Conservation (phyloP, 2,329 filamentous ascomycete genomes). For the Neofusicoccum cordaticola region DNA sequence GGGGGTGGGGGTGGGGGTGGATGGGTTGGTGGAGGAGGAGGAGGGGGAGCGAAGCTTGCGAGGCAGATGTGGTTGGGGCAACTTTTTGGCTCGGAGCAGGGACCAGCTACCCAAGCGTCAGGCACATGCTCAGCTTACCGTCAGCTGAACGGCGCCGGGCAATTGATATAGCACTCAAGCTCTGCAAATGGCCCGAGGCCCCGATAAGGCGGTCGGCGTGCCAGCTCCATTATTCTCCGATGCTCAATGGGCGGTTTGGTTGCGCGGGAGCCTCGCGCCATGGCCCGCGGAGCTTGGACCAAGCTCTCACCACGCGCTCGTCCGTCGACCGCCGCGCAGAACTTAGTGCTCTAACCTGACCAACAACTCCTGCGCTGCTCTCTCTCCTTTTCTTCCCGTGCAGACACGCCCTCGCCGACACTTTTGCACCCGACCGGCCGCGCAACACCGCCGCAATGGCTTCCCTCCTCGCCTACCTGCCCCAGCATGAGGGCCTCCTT, state of each 20-base stretch:
- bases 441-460: conserved; percentile 26
- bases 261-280: not conserved
- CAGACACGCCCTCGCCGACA: not conserved
- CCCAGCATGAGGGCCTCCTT: conserved; percentile 50
- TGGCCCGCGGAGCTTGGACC: conserved; percentile 6
- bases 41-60: not conserved
- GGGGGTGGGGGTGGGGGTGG: not conserved
- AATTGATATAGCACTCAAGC: not conserved
- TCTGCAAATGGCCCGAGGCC: too few relatives aligned
- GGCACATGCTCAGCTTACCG: not conserved
- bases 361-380: not conserved
- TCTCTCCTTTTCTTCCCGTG: not conserved
- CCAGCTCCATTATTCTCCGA: not conserved
- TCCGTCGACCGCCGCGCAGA: not conserved
- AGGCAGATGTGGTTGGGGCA: conserved; percentile 8
- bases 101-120: not conserved
- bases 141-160: not conserved
- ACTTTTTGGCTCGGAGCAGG: conserved; percentile 15
- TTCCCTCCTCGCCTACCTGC: conserved; percentile 41
- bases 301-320: conserved; percentile 7
- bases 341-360: not conserved
- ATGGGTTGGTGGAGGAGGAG: not conserved
- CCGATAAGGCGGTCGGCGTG: not conserved
- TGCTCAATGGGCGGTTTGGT: not conserved
- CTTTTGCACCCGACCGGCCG: not conserved